Evolutionary conservation across 192 early-diverging fungal species (phyloP).

Genomic region (Coemansia sp.): DNA sequence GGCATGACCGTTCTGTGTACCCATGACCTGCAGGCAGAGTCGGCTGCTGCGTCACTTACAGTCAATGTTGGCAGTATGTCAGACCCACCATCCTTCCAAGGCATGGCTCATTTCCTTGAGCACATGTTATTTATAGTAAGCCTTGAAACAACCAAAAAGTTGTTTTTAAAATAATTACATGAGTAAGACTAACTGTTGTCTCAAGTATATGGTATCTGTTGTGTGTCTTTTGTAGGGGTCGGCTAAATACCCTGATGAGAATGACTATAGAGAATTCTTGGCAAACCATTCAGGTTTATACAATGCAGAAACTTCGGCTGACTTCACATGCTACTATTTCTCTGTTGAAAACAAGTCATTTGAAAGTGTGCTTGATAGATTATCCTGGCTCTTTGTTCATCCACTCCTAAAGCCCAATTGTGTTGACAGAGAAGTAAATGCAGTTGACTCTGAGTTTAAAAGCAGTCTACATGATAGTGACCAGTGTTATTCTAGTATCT

Average conservation of each 20-base stretch:
- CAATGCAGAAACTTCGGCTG: constrained; percentile 42
- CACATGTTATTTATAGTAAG: constrained; percentile 63
- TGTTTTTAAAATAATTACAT: not conserved
- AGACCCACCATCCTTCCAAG: constrained; percentile 59
- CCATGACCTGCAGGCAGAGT: constrained; percentile 53
- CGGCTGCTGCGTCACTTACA: constrained; percentile 59
- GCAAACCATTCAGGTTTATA: constrained; percentile 16
- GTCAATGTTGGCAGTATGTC: constrained; percentile 64
- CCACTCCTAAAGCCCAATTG: constrained; percentile 79
- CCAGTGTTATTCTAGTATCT: constrained; percentile 56
- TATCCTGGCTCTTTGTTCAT: constrained; percentile 81
- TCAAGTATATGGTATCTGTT: not conserved
- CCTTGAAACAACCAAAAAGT: no score
- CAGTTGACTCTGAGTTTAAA: constrained; percentile 92
- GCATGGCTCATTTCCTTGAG: constrained; percentile 71
- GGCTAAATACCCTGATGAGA: constrained; percentile 66
- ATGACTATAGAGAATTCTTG: constrained; percentile 56
- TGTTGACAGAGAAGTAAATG: constrained; percentile 80
- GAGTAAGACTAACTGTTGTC: not conserved
- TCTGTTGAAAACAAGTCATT: constrained; percentile 40
- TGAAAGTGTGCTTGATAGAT: constrained; percentile 62
- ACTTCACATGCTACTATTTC: constrained; percentile 1
- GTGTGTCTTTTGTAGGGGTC: constrained; percentile 48
- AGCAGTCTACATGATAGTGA: no score
- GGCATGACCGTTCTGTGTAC: constrained; percentile 60